Conservation (phyloP, 2,329 filamentous ascomycete species). For the Alternaria conjuncta region DNA sequence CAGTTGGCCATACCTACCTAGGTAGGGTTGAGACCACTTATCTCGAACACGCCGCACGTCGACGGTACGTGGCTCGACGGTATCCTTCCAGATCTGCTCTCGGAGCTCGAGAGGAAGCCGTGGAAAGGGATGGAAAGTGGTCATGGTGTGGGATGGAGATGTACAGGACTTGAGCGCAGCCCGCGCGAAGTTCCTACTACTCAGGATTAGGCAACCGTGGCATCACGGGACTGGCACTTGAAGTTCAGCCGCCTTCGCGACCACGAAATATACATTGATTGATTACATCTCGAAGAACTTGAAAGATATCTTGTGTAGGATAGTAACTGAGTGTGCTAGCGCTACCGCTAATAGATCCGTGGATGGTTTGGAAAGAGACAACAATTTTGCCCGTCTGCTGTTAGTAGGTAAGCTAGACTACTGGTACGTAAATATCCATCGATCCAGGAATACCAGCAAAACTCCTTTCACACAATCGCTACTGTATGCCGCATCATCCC, state of each 20-base stretch:
- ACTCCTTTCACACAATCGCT: background rate
- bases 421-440: background rate
- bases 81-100: constrained; percentile 18
- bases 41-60: constrained; percentile 10
- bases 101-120: constrained; percentile 17
- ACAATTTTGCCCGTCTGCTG: background rate
- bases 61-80: constrained; percentile 16
- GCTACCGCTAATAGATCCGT: background rate
- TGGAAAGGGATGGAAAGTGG: constrained; percentile 20
- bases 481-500: background rate
- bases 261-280: no score
- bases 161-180: background rate
- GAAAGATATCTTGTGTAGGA: background rate
- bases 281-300: background rate
- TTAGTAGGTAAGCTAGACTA: background rate
- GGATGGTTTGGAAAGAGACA: background rate
- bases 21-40: background rate
- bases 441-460: background rate
- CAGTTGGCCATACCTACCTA: background rate
- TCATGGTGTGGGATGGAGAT: background rate
- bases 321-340: background rate
- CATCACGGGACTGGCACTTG: background rate
- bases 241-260: background rate
- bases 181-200: background rate
- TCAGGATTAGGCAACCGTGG: background rate